Conservation (phyloP, 2,329 filamentous ascomycete species). For the Cladorrhinum sp. region DNA sequence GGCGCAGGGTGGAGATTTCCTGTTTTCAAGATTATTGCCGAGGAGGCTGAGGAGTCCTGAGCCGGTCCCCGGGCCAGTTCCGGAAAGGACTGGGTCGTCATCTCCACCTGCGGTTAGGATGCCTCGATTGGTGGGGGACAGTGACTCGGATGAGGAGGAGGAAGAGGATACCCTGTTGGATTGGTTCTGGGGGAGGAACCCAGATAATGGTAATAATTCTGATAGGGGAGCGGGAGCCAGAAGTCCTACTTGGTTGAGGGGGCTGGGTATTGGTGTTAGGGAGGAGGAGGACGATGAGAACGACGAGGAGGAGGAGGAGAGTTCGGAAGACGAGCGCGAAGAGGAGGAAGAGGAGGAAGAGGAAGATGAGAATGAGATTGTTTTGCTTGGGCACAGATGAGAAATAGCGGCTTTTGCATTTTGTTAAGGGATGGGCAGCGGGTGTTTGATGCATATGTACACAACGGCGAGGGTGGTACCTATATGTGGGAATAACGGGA, state of each 20-base stretch:
- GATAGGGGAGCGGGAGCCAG: background rate
- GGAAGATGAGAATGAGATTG: background rate
- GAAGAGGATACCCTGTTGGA: background rate
- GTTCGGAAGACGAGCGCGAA: background rate
- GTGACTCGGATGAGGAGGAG: background rate
- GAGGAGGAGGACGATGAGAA: background rate
- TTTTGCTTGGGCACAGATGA: background rate
- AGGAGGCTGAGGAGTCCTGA: background rate
- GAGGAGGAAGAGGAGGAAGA: background rate
- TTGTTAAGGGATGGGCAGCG: too few relatives aligned
- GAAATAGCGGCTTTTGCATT: background rate
- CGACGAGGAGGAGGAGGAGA: background rate
- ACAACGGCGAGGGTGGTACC: too few relatives aligned
- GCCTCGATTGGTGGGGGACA: background rate
- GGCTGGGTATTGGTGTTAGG: background rate
- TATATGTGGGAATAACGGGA: too few relatives aligned
- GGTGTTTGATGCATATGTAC: too few relatives aligned
- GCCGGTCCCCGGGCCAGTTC: background rate
- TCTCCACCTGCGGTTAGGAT: background rate
- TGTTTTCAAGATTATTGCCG: background rate
- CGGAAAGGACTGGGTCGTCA: background rate
- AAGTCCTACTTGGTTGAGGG: background rate
- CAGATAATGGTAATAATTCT: background rate
- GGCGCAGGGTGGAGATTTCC: background rate
- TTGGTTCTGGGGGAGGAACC: background rate